Evolutionary conservation across 2,329 filamentous ascomycete genomes (phyloP).

Genomic region (Chaetomium strumarium): DNA sequence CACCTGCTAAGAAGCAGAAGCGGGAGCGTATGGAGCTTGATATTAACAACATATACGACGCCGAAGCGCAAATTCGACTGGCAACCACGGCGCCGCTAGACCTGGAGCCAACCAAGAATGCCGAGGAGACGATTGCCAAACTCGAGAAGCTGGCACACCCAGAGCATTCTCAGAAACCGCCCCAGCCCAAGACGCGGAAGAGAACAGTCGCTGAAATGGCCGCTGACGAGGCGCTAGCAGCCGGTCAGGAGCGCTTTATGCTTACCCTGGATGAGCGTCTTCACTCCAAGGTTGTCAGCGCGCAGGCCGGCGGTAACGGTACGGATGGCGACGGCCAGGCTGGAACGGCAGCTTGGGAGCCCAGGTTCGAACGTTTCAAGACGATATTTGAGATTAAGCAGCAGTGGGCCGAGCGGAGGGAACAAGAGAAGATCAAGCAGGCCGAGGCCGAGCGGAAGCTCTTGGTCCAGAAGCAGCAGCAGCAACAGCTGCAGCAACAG

Average conservation of each 20-base stretch:
- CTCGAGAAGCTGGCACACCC: conserved; percentile 70
- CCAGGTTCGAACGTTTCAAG: conserved; percentile 87
- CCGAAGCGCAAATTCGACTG: conserved; percentile 70
- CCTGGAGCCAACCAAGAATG: conserved; percentile 66
- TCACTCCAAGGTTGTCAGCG: conserved; percentile 52
- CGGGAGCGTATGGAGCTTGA: conserved; percentile 70
- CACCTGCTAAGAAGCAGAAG: conserved; percentile 63
- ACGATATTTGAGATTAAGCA: conserved; percentile 78
- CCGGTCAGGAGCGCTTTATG: conserved; percentile 87
- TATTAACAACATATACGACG: conserved; percentile 62
- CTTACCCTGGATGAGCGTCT: conserved; percentile 83
- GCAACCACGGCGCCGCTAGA: conserved; percentile 69
- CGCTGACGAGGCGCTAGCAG: conserved; percentile 86
- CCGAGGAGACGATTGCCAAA: conserved; percentile 63
- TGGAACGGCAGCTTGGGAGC: conserved; percentile 69
- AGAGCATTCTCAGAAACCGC: conserved; percentile 68
- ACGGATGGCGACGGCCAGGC: conserved; percentile 68
- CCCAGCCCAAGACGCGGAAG: conserved; percentile 83
- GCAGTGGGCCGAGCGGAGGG: conserved; percentile 69
- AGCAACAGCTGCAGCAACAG: conserved; percentile 39
- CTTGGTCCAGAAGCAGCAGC: conserved; percentile 43
- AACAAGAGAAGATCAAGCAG: conserved; percentile 66
- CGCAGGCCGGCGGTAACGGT: conserved; percentile 52
- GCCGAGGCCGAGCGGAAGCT: conserved; percentile 53
- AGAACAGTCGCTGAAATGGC: conserved; percentile 91